These are phyloP conservation scores for Cladosporium austrohemisphaericum DNA, from an alignment of 2,329 filamentous ascomycete species.

Conservation along the genomic window DNA sequence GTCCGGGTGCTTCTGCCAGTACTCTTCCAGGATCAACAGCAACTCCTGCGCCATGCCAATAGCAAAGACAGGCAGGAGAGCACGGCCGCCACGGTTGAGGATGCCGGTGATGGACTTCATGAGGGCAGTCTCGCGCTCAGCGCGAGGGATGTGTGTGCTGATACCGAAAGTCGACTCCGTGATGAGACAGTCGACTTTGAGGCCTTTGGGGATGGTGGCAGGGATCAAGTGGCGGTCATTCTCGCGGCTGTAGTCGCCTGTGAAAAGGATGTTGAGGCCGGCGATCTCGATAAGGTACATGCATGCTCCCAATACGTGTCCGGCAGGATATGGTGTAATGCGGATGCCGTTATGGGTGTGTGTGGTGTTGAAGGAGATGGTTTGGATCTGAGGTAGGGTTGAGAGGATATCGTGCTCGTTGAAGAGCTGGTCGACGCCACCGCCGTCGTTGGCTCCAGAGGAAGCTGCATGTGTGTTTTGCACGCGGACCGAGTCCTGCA, in stretches of 20 bases:
- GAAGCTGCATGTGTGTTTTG: constrained; percentile 43
- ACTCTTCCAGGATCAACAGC: constrained; percentile 91
- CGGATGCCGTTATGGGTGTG: constrained; percentile 95
- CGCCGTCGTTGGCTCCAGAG: constrained; percentile 28
- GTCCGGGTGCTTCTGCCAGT: constrained; percentile 86
- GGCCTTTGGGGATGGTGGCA: constrained; percentile 78
- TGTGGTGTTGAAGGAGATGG: constrained; percentile 96
- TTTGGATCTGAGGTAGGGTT: constrained; percentile 90
- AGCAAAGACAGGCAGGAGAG: constrained; percentile 92
- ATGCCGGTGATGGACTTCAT: constrained; percentile 95
- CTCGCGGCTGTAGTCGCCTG: constrained; percentile 93
- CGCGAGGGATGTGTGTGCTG: constrained; percentile 82
- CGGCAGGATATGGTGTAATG: constrained; percentile 94
- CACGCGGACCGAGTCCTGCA: constrained; percentile 92
- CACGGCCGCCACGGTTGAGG: constrained; percentile 84
- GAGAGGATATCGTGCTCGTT: constrained; percentile 93
- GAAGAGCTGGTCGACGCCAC: constrained; percentile 67
- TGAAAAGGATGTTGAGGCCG: constrained; percentile 94
- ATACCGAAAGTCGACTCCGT: constrained; percentile 97
- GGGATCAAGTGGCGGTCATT: constrained; percentile 94
- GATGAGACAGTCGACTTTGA: constrained; percentile 94
- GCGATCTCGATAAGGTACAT: constrained; percentile 99
- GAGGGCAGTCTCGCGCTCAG: constrained; percentile 86
- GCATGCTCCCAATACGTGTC: constrained; percentile 94
- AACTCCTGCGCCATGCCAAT: constrained; percentile 91